Evolutionary conservation across 345 rosid species (phyloP).

Genomic region (Camelina hispida): DNA sequence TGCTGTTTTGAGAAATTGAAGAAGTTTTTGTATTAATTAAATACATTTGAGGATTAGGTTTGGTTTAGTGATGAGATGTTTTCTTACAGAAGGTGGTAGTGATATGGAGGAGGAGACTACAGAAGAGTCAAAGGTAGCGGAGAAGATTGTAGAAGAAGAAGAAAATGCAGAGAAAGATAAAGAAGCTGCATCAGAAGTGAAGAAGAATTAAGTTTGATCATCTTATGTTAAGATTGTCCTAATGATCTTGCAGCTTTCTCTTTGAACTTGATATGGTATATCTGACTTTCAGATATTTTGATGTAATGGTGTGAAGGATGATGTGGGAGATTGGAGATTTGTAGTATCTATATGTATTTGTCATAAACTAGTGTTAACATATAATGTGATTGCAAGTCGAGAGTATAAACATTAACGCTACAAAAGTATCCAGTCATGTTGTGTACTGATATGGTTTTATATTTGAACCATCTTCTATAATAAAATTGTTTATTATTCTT

Average conservation of each 20-base stretch:
- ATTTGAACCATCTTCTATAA: too few species aligned
- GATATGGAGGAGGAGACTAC: constrained; percentile 47
- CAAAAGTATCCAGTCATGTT: too few species aligned
- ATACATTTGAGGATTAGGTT: constrained; percentile 35
- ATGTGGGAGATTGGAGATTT: not conserved
- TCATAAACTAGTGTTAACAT: not conserved
- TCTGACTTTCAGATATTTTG: not conserved
- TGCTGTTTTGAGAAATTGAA: constrained; percentile 24
- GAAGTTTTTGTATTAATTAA: not conserved
- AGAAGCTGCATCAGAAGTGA: constrained; percentile 25
- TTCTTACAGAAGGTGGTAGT: constrained; percentile 44
- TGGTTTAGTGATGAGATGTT: constrained; percentile 16
- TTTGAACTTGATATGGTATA: not conserved
- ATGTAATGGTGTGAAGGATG: not conserved
- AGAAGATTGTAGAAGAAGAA: constrained; percentile 41
- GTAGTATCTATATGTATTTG: not conserved
- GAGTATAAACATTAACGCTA: too few species aligned
- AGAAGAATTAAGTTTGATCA: constrained; percentile 26
- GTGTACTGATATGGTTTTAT: too few species aligned
- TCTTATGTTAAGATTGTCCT: not conserved
- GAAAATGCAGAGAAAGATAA: constrained; percentile 1
- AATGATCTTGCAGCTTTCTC: not conserved
- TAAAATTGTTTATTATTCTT: too few species aligned
- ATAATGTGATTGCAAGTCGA: not conserved
- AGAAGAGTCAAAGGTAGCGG: constrained; percentile 24